Evolutionary conservation across 371 early-diverging fungal genomes (phyloP), one percentile per base, ranked within the genome.

Genomic region (Batkoa obscura): DNA sequence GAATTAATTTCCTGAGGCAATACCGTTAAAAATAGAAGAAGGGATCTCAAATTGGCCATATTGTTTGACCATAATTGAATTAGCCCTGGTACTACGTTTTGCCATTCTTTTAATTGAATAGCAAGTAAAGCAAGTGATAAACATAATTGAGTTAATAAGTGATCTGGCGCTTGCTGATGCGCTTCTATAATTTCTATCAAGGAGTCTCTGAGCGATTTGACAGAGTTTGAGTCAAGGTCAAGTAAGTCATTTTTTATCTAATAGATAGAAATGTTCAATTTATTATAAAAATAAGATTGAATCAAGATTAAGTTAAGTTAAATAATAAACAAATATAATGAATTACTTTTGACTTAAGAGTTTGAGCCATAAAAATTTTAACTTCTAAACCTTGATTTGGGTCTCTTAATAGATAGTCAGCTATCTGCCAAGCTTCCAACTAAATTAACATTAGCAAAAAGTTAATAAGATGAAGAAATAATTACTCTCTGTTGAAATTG

Each of bases 361-460:
- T 94, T 67, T 94, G 94, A 1, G 94, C 91, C 1, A 91, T 89
- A 77, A 94, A 91, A 6, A 90, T 61, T 38, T 77, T 78, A 2
- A 76, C 73, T 59, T 85, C 85, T 0, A 64, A 53, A 8, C 73
- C 73, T n/a, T 74, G 60, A 5, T 67, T 68, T 4, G 73, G 70
- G 13, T 71, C 54, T 54, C 76, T 77, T 15, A 92, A 64, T 2
- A 93, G 66, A 31, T 74, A 67, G 59, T 90, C 86, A 2, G 88
- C 76, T 4, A 83, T 80, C 15, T 73, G 62, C 94, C 94, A 93
- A 33, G 94, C 91, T 60, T 83, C 81, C 2, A 80, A 67, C 89
- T 90, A 46, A 13, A 30, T 31, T 23, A 49, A 12, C 10, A 37
- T 2, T 31, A 13, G 53, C 37, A 23, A 47, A 23, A 23, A 23